A percentile compares a stretch with the other conserved stretches of the same genome.
These are phyloP conservation scores for Russula olivacea DNA, from an alignment of 768 basidiomycete species.

Conservation along the genomic window DNA sequence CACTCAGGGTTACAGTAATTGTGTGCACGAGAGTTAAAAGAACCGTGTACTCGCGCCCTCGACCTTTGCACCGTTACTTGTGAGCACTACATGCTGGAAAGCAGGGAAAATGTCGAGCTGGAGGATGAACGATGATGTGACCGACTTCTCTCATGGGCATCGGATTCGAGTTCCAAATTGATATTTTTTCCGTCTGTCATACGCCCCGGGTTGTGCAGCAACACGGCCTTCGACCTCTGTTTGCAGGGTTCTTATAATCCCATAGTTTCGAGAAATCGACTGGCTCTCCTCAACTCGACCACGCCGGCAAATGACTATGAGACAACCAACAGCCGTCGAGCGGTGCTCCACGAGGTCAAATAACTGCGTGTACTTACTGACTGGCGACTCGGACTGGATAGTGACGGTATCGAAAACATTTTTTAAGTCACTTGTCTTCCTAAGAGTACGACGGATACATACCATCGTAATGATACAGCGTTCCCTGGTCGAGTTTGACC, in stretches of 20 bases:
- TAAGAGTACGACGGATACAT: constrained; percentile 28
- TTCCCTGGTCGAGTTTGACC: constrained; percentile 51
- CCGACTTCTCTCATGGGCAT: constrained; percentile 42
- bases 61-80: constrained; percentile 26
- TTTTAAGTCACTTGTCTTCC: neutral
- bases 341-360: neutral
- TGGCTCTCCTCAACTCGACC: constrained; percentile 48
- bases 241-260: constrained; percentile 61
- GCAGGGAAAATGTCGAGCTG: constrained; percentile 1
- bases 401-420: neutral
- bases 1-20: constrained; percentile 84
- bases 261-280: constrained; percentile 61
- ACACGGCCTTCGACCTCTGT: constrained; percentile 47
- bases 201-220: constrained; percentile 68
- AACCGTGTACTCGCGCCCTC: constrained; percentile 48
- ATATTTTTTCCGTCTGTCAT: constrained; percentile 75
- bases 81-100: constrained; percentile 55
- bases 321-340: constrained; percentile 29
- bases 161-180: constrained; percentile 50
- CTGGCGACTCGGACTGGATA: too few relatives aligned
- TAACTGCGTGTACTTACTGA: constrained; percentile 37
- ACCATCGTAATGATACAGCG: constrained; percentile 79
- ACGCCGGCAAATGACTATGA: constrained; percentile 42
- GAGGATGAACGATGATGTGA: neutral
- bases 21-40: constrained; percentile 60